Conservation (phyloP, 352 stramenopile species). For the Pythium aphanidermatum region DNA sequence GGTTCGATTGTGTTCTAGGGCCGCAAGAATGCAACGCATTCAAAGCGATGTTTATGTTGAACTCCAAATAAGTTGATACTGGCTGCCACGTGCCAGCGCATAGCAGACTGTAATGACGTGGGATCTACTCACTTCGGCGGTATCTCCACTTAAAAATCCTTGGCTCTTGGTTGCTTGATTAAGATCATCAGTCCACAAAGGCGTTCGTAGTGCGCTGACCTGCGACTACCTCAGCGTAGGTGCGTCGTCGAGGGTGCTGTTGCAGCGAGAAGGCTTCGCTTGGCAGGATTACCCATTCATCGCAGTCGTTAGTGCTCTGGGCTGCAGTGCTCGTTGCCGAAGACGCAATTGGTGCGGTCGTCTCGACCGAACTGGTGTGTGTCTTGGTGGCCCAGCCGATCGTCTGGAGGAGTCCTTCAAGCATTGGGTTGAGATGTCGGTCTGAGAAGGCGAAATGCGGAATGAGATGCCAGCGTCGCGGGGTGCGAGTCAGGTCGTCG, state of each 20-base stretch:
- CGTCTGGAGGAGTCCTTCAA: slow-evolving; percentile 15
- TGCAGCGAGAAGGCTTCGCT: slow-evolving; percentile 1
- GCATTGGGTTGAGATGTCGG: slow-evolving; percentile 4
- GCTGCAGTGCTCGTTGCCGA: neutral
- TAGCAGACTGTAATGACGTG: too few species aligned
- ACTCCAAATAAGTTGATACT: too few species aligned
- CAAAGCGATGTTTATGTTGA: too few species aligned
- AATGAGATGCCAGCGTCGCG: too few species aligned
- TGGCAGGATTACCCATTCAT: slow-evolving; percentile 17
- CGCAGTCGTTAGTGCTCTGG: neutral
- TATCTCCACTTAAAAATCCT: too few species aligned
- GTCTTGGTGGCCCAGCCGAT: slow-evolving; percentile 8
- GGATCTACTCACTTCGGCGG: too few species aligned
- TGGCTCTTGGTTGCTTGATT: slow-evolving; percentile 16
- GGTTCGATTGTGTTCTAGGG: too few species aligned
- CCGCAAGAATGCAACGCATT: too few species aligned
- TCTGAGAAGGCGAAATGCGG: slow-evolving; percentile 1
- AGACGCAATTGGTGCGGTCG: neutral
- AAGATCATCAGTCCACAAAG: neutral
- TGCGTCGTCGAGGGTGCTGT: slow-evolving; percentile 10
- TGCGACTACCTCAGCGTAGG: slow-evolving; percentile 31
- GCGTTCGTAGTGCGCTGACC: neutral
- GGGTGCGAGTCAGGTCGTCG: too few species aligned
- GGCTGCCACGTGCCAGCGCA: too few species aligned
- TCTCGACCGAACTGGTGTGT: neutral